phyloP scores from a whole-genome alignment of 2,329 filamentous ascomycete genomes.

The Phialemonium atrogriseum region DNA sequence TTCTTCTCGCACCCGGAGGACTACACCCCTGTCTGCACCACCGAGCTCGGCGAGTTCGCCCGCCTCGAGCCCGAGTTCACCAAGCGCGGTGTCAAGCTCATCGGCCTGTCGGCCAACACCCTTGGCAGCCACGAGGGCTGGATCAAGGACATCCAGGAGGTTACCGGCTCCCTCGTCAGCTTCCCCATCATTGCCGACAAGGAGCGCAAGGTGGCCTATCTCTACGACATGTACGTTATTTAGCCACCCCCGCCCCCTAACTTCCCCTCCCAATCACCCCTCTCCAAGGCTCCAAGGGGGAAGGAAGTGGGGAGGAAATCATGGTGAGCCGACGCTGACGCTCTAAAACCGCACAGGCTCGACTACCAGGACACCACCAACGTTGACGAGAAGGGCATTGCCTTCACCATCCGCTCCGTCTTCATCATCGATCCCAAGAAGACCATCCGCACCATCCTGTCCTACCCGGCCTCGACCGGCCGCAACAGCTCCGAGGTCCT shows the following conservation, averaged over 20 bases:
- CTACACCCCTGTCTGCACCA: constrained; percentile 93
- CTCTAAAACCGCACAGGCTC: constrained; percentile 40
- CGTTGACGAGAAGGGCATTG: constrained; percentile 73
- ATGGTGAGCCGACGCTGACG: no score
- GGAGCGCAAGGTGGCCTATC: constrained; percentile 64
- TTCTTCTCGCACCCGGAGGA: constrained; percentile 83
- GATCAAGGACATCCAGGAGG: constrained; percentile 84
- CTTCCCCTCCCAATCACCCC: no score
- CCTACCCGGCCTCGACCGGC: constrained; percentile 86
- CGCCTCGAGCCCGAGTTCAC: constrained; percentile 83
- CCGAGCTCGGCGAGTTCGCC: constrained; percentile 86
- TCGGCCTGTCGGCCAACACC: constrained; percentile 82
- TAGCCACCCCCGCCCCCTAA: no score
- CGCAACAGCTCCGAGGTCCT: constrained; percentile 74
- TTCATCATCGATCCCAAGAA: constrained; percentile 93
- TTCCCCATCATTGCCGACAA: constrained; percentile 82
- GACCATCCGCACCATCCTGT: constrained; percentile 86
- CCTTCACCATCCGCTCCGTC: constrained; percentile 90
- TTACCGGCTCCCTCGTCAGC: constrained; percentile 58
- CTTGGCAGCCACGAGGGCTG: constrained; percentile 76
- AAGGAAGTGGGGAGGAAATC: not conserved
- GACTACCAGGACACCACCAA: constrained; percentile 77
- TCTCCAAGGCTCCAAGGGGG: not conserved
- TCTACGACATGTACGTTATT: constrained; percentile 76
- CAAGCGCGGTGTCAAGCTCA: constrained; percentile 82